Conservation (phyloP, 306 rosid genomes). For the Malus sylvestris region DNA sequence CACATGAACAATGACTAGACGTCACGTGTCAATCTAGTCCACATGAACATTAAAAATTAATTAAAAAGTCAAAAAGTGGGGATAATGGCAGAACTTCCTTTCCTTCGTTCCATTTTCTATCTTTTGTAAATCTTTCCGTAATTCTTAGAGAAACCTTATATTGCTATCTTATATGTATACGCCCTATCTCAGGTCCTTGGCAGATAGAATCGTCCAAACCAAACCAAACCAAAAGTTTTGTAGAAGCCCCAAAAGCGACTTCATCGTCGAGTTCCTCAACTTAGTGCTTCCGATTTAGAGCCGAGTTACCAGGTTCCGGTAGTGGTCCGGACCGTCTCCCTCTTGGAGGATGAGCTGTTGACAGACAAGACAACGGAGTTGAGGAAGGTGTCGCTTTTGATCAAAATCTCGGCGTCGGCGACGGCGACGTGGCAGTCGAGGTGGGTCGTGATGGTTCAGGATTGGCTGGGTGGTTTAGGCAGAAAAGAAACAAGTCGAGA, state of each 20-base stretch:
- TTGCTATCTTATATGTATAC: no score
- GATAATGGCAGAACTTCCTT: no score
- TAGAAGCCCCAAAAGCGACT: conserved; percentile 41
- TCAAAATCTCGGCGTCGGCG: conserved; percentile 59
- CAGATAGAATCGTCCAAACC: no score
- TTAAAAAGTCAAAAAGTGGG: no score
- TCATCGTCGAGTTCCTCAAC: conserved; percentile 50
- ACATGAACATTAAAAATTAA: no score
- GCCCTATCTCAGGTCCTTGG: no score
- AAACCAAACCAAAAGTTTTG: background rate
- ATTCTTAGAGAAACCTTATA: no score
- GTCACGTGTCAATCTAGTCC: no score
- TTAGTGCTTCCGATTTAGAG: conserved; percentile 67
- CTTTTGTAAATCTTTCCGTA: no score
- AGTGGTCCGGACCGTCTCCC: conserved; percentile 55
- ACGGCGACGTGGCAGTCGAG: conserved; percentile 49
- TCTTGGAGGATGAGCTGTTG: conserved; percentile 36
- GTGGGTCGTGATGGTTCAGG: background rate
- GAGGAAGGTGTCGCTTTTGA: conserved; percentile 57
- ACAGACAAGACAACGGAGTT: conserved; percentile 17
- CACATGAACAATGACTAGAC: fast-evolving
- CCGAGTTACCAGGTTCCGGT: conserved; percentile 62
- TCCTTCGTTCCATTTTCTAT: no score
- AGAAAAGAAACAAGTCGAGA: no score
- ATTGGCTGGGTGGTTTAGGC: no score